A percentile compares a stretch with the other conserved stretches of the same genome.
Evolutionary conservation across 495 filamentous ascomycete genomes (phyloP).

Genomic region (Schizothecium vesticola): DNA sequence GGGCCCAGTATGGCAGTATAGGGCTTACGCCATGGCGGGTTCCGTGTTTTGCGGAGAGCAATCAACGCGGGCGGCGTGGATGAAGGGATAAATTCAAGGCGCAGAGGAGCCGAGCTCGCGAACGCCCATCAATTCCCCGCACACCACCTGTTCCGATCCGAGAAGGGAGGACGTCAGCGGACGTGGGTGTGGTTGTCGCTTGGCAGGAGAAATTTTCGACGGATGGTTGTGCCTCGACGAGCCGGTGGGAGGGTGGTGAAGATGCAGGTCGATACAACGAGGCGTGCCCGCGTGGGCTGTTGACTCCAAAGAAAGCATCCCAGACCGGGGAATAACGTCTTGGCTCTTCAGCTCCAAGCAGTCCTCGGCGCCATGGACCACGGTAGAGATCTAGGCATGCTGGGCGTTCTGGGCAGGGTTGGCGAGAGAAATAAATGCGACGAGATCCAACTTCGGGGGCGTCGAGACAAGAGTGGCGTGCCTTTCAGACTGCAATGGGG

Average conservation of each 20-base stretch:
- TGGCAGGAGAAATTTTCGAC: background rate
- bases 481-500: background rate
- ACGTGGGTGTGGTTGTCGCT: background rate
- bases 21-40: conserved; percentile 25
- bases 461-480: background rate
- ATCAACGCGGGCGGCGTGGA: conserved; percentile 23
- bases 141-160: background rate
- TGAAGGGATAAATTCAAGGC: conserved; percentile 27
- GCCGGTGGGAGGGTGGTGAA: background rate
- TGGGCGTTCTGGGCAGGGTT: background rate
- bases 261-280: background rate
- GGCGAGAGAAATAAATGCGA: background rate
- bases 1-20: conserved; percentile 13
- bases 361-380: background rate
- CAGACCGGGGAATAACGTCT: background rate
- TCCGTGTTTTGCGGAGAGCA: conserved; percentile 14
- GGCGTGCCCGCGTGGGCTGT: background rate
- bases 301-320: background rate
- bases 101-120: conserved; percentile 12
- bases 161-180: background rate
- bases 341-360: background rate
- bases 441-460: too few relatives aligned
- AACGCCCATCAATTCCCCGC: conserved; percentile 13
- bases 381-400: background rate
- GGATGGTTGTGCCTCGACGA: background rate